Conservation (phyloP, 1,139 yeast genomes). For the Kodamaea derodonti region DNA sequence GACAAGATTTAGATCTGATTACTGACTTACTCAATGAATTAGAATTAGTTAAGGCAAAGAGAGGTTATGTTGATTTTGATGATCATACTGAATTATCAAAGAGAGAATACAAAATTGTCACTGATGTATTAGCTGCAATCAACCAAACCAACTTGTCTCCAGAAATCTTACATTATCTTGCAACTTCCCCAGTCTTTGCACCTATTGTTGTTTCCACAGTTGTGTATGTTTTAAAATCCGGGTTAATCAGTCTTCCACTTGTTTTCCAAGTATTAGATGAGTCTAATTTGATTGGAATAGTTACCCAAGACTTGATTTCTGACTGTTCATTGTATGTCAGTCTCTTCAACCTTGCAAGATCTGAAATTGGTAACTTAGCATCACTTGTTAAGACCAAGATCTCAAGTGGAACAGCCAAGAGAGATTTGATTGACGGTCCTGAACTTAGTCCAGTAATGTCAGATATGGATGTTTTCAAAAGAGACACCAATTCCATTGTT, state of each 20-base stretch:
- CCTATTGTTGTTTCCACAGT: slow-evolving; percentile 34
- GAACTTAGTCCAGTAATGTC: neutral
- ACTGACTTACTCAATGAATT: slow-evolving; percentile 20
- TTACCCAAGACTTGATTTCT: slow-evolving; percentile 35
- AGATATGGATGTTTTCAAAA: slow-evolving; percentile 3
- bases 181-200: slow-evolving; percentile 30
- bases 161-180: slow-evolving; percentile 32
- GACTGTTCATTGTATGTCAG: slow-evolving; percentile 40
- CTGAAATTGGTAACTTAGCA: slow-evolving; percentile 26
- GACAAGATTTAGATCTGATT: slow-evolving; percentile 17
- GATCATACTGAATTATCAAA: slow-evolving; percentile 19
- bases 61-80: slow-evolving; percentile 16
- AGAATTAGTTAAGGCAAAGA: slow-evolving; percentile 21
- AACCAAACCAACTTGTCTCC: slow-evolving; percentile 40
- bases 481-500: slow-evolving; percentile 23
- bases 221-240: slow-evolving; percentile 31
- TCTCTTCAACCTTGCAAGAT: slow-evolving; percentile 32
- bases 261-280: slow-evolving; percentile 38
- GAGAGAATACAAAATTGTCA: slow-evolving; percentile 34
- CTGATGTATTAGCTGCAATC: slow-evolving; percentile 38
- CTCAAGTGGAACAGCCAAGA: slow-evolving; percentile 18
- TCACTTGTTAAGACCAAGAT: slow-evolving; percentile 25
- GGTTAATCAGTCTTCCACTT: slow-evolving; percentile 28
- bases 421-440: slow-evolving; percentile 15
- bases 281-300: slow-evolving; percentile 35